Conservation (phyloP, 2,329 filamentous ascomycete species). For the Xylaria polymorpha region DNA sequence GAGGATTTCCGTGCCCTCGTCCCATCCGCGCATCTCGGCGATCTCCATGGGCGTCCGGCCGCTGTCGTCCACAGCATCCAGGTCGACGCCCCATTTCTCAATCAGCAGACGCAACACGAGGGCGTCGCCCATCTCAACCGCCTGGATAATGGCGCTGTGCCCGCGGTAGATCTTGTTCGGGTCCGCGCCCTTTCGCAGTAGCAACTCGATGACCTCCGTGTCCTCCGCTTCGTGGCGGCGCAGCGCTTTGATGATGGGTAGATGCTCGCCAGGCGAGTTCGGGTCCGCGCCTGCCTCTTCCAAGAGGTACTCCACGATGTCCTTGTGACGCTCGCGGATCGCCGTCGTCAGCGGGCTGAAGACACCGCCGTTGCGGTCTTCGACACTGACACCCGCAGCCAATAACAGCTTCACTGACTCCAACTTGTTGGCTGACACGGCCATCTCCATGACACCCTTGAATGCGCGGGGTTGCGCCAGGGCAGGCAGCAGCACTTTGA, state of each 20-base stretch:
- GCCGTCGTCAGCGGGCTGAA: conserved; percentile 77
- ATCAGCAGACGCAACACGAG: conserved; percentile 64
- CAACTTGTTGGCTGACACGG: conserved; percentile 73
- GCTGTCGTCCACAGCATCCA: conserved; percentile 64
- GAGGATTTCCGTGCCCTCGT: conserved; percentile 65
- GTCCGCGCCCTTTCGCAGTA: conserved; percentile 72
- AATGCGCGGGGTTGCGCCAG: conserved; percentile 70
- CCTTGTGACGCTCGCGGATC: conserved; percentile 70
- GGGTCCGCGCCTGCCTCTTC: conserved; percentile 71
- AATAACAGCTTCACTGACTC: conserved; percentile 75
- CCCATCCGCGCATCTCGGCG: conserved; percentile 67
- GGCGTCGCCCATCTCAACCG: conserved; percentile 71
- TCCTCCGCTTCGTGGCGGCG: conserved; percentile 67
- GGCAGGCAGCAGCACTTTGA: conserved; percentile 67
- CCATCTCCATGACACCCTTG: conserved; percentile 75
- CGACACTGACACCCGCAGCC: conserved; percentile 72
- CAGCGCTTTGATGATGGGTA: conserved; percentile 77
- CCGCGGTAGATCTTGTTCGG: conserved; percentile 75
- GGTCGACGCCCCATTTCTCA: conserved; percentile 61
- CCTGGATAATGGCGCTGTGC: conserved; percentile 74
- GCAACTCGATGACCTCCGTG: conserved; percentile 69
- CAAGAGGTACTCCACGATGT: conserved; percentile 71
- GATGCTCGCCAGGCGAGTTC: conserved; percentile 75
- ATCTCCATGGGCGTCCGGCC: conserved; percentile 68
- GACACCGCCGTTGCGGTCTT: conserved; percentile 78